Evolutionary conservation across 108 stramenopile genomes (phyloP), one percentile per base, ranked within the genome.

Genomic region (Pseudonitzschia multiseries): DNA sequence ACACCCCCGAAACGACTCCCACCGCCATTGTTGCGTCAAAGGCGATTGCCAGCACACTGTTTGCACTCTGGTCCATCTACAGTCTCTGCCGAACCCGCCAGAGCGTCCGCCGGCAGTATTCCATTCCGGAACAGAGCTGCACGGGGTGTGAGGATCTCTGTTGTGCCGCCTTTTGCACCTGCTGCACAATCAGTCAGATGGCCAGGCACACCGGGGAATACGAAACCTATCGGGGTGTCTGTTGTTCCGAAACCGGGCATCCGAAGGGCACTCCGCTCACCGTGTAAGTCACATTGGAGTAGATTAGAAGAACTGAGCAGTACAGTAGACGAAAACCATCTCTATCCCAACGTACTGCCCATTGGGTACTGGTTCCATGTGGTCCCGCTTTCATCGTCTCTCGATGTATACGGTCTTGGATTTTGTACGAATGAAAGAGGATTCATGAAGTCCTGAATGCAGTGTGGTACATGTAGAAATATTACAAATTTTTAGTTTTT

Each of bases 141-240:
- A 22, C 22, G 4, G 90, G 88, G 4, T 84, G 78, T 57, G 94
- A 95, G 69, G 94, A 95, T 75, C 53, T 89, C 43, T 86, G 85
- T 65, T 92, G 88, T 62, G 71, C 89, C 14, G 24, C 80, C 28
- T 92, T 68, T 52, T 95, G 94, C 64, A 80, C 82, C 10, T 90
- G 89, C 78, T 95, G 94, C 61, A 79, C 89, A 36, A 74, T 91
- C 10, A 86, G 88, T 12, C 94, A 95, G 52, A 85, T 95, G 76
- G 80, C 86, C 4, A 82, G 94, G 41, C 94, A 95, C 59, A 93
- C 94, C 2, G 94, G 90, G 56, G 93, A 94, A 60, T 92, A 89
- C 77, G 90, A 91, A 76, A 94, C 84, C 44, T 89, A 94, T 69
- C 84, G 79, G 27, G 91, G 79, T 41, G 70, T 69, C 15, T 86